Conservation (phyloP, 352 stramenopile species). For the Thalassiosira livingstoniorum region DNA sequence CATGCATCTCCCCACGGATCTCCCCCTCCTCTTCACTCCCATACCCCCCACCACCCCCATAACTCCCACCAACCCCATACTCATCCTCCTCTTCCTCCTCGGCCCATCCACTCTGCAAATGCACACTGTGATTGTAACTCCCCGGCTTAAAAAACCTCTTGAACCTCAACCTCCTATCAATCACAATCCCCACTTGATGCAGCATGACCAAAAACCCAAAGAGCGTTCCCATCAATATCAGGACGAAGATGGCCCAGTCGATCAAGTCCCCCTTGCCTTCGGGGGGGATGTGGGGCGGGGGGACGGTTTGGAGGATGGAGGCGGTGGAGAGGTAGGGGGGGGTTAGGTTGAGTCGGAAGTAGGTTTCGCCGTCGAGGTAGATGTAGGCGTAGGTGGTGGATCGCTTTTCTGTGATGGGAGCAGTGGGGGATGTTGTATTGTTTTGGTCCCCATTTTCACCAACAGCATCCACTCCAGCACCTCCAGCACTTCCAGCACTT, state of each 20-base stretch:
- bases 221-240: constrained; percentile 63
- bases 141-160: constrained; percentile 78
- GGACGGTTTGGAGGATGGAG: constrained; percentile 55
- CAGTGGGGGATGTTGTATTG: too few relatives aligned
- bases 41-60: constrained; percentile 8
- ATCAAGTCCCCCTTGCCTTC: constrained; percentile 63
- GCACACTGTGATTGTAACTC: constrained; percentile 51
- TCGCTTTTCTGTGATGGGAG: constrained; percentile 20
- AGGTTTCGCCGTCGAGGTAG: constrained; percentile 73
- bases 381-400: constrained; percentile 69
- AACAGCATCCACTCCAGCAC: constrained; percentile 37
- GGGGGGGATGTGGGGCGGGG: constrained; percentile 37
- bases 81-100: constrained; percentile 15
- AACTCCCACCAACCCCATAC: constrained; percentile 12
- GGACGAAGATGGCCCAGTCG: constrained; percentile 72
- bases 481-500: constrained; percentile 36
- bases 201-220: constrained; percentile 74
- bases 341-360: constrained; percentile 76
- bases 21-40: constrained; percentile 18
- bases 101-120: too few relatives aligned
- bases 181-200: constrained; percentile 64
- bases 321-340: constrained; percentile 69
- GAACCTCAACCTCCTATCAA: constrained; percentile 63
- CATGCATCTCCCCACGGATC: constrained; percentile 2
- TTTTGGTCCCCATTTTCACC: constrained; percentile 24